Evolutionary conservation across 331 rosid species (phyloP).

Genomic region (Acacia pycnantha): DNA sequence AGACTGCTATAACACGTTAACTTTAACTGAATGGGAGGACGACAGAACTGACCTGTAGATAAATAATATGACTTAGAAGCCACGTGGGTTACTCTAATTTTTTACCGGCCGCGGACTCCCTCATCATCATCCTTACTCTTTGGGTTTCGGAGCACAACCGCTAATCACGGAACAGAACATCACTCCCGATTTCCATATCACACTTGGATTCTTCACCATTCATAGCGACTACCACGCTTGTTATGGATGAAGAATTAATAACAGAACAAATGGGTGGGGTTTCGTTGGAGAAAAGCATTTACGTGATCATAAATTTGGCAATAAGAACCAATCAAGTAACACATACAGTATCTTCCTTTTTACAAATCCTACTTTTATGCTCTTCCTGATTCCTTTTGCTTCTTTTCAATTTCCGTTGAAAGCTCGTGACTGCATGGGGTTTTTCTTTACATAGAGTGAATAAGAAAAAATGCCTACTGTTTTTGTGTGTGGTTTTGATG

Average conservation of each 20-base stretch:
- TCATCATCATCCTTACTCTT: background rate
- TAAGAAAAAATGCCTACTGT: background rate
- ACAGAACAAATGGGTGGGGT: background rate
- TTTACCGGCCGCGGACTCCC: background rate
- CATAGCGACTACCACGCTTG: background rate
- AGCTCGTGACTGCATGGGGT: background rate
- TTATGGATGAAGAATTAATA: background rate
- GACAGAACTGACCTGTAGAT: too few relatives aligned
- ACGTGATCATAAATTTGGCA: background rate
- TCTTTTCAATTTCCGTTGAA: background rate
- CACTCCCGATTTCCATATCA: too few relatives aligned
- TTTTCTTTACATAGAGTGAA: background rate
- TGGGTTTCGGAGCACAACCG: conserved; percentile 17
- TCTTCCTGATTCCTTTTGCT: background rate
- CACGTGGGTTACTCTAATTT: too few relatives aligned
- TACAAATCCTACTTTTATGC: background rate
- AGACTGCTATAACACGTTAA: too few relatives aligned
- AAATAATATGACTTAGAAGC: too few relatives aligned
- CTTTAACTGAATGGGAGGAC: too few relatives aligned
- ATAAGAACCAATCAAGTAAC: background rate
- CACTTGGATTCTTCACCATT: too few relatives aligned
- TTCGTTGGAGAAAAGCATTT: background rate
- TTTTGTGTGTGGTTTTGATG: background rate
- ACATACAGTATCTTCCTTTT: background rate
- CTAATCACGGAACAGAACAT: background rate